Conservation (phyloP, 2,329 filamentous ascomycete genomes). For the Colletotrichum noveboracense region DNA sequence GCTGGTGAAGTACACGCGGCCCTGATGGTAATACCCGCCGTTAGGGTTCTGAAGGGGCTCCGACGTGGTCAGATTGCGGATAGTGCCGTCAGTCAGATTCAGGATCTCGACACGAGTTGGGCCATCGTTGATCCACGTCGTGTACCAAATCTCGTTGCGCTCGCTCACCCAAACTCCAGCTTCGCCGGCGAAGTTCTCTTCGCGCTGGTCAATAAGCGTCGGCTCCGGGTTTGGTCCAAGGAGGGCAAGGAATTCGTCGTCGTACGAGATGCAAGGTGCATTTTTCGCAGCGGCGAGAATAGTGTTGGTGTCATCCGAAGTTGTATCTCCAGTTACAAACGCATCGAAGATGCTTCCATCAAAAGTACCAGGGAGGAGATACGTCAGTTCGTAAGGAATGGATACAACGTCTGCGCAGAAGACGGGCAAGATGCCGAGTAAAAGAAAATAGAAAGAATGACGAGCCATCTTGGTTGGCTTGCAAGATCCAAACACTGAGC, state of each 20-base stretch:
- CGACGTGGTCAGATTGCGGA: not conserved
- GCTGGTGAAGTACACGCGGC: not conserved
- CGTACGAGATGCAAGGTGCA: not conserved
- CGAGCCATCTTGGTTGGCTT: not conserved
- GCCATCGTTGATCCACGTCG: not conserved
- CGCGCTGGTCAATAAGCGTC: not conserved
- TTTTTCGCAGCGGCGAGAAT: not conserved
- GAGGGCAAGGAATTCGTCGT: not conserved
- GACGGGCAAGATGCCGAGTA: not conserved
- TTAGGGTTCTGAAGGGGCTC: not conserved
- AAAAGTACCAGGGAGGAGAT: not conserved
- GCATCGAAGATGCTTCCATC: not conserved
- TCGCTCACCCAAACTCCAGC: not conserved
- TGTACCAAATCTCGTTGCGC: not conserved
- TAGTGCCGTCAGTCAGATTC: not conserved
- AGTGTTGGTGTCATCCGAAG: not conserved
- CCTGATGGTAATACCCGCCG: not conserved
- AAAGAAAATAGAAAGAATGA: not conserved
- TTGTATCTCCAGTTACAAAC: not conserved
- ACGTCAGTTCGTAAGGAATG: not conserved
- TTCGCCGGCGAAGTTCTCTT: not conserved
- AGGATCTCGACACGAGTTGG: not conserved
- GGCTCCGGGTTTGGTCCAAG: not conserved
- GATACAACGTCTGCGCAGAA: not conserved
- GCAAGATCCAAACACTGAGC: not conserved